Conservation (phyloP, 331 rosid genomes). For the Acacia pycnantha region DNA sequence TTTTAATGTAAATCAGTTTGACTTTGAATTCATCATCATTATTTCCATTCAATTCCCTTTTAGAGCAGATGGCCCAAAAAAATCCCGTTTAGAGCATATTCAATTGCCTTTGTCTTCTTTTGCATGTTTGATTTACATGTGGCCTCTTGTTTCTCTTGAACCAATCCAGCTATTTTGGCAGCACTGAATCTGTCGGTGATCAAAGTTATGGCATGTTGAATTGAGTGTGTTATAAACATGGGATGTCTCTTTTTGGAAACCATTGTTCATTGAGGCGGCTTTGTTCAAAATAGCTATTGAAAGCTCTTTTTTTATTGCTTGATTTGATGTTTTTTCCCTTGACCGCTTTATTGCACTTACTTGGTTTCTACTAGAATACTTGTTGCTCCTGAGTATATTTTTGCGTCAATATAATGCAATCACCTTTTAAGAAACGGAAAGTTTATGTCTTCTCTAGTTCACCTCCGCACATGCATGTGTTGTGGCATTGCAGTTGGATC, state of each 20-base stretch:
- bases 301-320: not conserved
- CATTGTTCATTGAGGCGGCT: not conserved
- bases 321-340: constrained; percentile 9
- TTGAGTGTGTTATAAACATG: constrained; percentile 48
- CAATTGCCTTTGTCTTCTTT: constrained; percentile 7
- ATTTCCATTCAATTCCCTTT: constrained; percentile 22
- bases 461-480: not conserved
- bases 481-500: not conserved
- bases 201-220: constrained; percentile 34
- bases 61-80: not conserved
- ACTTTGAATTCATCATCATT: constrained; percentile 23
- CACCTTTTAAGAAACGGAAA: not conserved
- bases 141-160: constrained; percentile 27
- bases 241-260: not conserved
- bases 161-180: constrained; percentile 48
- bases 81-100: not conserved
- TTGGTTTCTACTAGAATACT: not conserved
- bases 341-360: constrained; percentile 3
- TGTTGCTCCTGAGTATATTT: not conserved
- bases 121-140: constrained; percentile 20
- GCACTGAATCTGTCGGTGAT: constrained; percentile 36
- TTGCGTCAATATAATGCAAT: not conserved
- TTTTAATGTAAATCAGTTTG: constrained; percentile 25
- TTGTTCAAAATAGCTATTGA: not conserved
- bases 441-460: not conserved